Conservation (phyloP, 106 monocot species). For the Xerophyta viscosa region DNA sequence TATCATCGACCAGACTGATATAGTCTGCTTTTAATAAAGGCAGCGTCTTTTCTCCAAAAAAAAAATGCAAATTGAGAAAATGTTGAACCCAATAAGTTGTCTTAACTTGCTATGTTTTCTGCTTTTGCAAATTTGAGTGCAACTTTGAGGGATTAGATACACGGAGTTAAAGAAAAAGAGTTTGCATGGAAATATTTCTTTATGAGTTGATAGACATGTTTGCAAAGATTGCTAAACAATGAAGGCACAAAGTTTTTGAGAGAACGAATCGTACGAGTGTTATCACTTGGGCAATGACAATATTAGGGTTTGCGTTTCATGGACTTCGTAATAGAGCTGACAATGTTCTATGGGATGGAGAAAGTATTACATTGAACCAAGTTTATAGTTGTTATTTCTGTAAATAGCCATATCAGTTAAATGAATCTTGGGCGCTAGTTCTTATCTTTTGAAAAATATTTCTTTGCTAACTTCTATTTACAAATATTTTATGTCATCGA, state of each 20-base stretch:
- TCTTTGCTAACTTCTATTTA: no score
- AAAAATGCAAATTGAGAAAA: no score
- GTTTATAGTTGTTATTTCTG: constrained; percentile 60
- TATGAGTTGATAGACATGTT: constrained; percentile 86
- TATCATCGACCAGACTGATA: no score
- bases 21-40: no score
- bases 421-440: constrained; percentile 41
- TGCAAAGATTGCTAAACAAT: constrained; percentile 60
- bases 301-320: constrained; percentile 68
- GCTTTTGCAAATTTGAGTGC: constrained; percentile 63
- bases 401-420: constrained; percentile 51
- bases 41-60: no score
- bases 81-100: constrained; percentile 53
- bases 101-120: constrained; percentile 41
- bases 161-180: constrained; percentile 24
- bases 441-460: no score
- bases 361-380: constrained; percentile 41
- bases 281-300: constrained; percentile 62
- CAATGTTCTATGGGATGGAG: constrained; percentile 50
- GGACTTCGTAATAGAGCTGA: constrained; percentile 57
- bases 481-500: no score
- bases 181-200: constrained; percentile 25
- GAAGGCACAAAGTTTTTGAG: constrained; percentile 57
- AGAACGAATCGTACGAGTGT: constrained; percentile 44
- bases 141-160: constrained; percentile 64